Conservation (phyloP, 2,329 filamentous ascomycete genomes). For the Pestalotiopsis sp. region DNA sequence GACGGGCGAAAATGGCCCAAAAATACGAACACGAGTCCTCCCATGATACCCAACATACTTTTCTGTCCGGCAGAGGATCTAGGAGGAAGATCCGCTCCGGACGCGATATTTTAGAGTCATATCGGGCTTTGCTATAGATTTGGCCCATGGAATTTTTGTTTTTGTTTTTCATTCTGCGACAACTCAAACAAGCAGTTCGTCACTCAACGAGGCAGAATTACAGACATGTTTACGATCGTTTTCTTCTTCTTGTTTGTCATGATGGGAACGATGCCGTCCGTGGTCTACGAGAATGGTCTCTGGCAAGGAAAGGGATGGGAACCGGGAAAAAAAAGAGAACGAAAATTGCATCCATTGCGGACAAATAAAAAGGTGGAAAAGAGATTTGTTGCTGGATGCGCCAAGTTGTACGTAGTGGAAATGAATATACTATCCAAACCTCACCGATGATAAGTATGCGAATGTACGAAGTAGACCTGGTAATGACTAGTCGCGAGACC, state of each 20-base stretch:
- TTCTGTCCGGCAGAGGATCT: slow-evolving; percentile 2
- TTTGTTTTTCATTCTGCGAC: background rate
- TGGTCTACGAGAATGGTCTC: background rate
- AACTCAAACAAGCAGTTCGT: background rate
- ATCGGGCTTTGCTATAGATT: background rate
- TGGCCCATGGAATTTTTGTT: background rate
- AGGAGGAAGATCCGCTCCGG: slow-evolving; percentile 9
- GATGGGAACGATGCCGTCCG: background rate
- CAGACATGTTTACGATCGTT: background rate
- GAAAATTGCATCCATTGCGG: too few relatives aligned
- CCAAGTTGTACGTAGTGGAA: too few relatives aligned
- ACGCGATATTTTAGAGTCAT: background rate
- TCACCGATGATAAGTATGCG: too few relatives aligned
- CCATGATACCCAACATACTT: slow-evolving; percentile 8
- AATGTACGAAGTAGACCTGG: too few relatives aligned
- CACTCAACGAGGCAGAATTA: background rate
- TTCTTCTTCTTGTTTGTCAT: background rate
- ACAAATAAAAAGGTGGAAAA: too few relatives aligned
- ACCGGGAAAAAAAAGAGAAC: background rate
- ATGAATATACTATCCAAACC: too few relatives aligned
- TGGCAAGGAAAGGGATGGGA: background rate
- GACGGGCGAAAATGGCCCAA: background rate
- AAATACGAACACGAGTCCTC: slow-evolving; percentile 6
- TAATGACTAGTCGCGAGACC: too few relatives aligned
- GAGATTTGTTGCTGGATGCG: too few relatives aligned